Percentiles rank a stretch among this genome's conserved stretches.
Conservation (phyloP, 2,329 filamentous ascomycete genomes). For the Fusarium sp. region DNA sequence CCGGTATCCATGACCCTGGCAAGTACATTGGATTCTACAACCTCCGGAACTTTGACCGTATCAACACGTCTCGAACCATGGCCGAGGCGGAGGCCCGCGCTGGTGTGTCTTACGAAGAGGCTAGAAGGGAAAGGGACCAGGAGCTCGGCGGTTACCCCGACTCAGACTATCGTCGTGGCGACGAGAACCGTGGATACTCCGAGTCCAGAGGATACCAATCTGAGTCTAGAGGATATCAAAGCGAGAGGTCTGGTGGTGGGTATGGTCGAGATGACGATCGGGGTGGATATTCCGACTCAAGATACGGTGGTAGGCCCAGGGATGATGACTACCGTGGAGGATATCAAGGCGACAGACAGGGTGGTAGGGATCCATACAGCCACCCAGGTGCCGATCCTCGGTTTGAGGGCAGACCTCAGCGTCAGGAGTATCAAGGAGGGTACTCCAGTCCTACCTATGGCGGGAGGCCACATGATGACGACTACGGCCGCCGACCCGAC, state of each 20-base stretch:
- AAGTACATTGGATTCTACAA: constrained; percentile 87
- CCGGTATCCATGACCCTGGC: constrained; percentile 72
- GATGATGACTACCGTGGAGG: constrained; percentile 19
- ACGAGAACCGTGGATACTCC: constrained; percentile 21
- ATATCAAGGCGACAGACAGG: not conserved
- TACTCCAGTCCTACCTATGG: constrained; percentile 15
- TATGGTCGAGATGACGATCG: constrained; percentile 14
- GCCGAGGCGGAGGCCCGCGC: constrained; percentile 64
- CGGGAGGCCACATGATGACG: not conserved
- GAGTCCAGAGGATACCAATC: constrained; percentile 14
- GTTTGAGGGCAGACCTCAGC: constrained; percentile 15
- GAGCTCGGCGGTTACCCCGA: constrained; percentile 57
- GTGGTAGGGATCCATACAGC: constrained; percentile 14
- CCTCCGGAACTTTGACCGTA: constrained; percentile 81
- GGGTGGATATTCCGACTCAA: not conserved
- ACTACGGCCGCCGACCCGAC: not conserved
- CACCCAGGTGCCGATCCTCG: constrained; percentile 29
- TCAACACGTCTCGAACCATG: constrained; percentile 74
- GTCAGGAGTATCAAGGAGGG: constrained; percentile 14
- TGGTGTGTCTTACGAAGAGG: constrained; percentile 72
- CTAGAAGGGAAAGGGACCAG: constrained; percentile 69
- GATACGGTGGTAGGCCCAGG: constrained; percentile 1
- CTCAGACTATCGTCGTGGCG: constrained; percentile 41
- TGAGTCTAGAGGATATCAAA: constrained; percentile 9
- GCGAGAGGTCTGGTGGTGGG: constrained; percentile 6